Evolutionary conservation across 768 basidiomycete genomes (phyloP), one percentile per base, ranked within the genome.

Genomic region (Amanita subjunquillea): DNA sequence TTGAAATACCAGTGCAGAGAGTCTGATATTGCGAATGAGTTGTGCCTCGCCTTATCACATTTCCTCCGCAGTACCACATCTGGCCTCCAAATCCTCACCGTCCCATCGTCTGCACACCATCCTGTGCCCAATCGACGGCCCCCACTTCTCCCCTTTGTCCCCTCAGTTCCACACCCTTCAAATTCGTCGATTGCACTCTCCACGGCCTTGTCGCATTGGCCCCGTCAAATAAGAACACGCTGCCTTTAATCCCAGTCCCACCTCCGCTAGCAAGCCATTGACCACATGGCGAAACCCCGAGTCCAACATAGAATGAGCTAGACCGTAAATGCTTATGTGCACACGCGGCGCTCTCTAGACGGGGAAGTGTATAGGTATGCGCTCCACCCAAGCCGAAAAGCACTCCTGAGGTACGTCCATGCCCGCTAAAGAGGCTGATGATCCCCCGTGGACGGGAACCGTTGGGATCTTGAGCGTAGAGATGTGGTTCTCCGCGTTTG

Each of bases 71-170:
- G 72, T 42, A 81, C 81, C 22, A 75, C 57, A 60, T 92, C 74
- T 6, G 83, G 79, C 60, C 90, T 76, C 92, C 92, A 95, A n/a
- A 91, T 69, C 37, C 88, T 76, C 48, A 93, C 83, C 3, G 79
- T 85, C 22, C 82, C 82, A 58, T 93, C 91, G 63, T 92, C 90
- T 6, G 83, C 78, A 62, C 88, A 91, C 59, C 65, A 70, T 76
- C 78, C 2, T 73, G 60, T n/a, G 79, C 85, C 91, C 91, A 94
- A 62, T 93, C 91, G 13, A 95, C 72, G 3, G 85, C 85, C 1
- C 85, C 82, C 2, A 91, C 78, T 63, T 93, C 88, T 29, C 83
- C 84, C 47, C 66, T 68, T 51, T 83, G 83, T 30, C 78, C 81
- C 43, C 66, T 66, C 42, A 88, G 64, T 66, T 83, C 76, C 4